Percentiles rank a stretch among this genome's conserved stretches.
Evolutionary conservation across 1,139 yeast genomes (phyloP).

Genomic region (Yamadazyma atlantica): DNA sequence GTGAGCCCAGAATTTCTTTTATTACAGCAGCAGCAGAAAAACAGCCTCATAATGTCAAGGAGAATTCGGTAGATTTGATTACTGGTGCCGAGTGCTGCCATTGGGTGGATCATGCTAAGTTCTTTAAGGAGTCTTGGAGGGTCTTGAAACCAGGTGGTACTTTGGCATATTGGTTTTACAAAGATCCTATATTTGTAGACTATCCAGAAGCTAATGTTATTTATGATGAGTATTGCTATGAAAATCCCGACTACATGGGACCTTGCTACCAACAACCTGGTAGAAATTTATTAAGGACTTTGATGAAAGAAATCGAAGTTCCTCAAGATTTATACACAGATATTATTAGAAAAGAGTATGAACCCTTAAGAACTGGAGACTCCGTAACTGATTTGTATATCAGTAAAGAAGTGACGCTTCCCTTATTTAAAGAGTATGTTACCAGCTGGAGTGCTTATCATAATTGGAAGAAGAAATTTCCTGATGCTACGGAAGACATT

Average conservation of each 20-base stretch:
- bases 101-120: slow-evolving; percentile 64
- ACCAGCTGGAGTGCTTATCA: slow-evolving; percentile 73
- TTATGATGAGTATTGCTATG: slow-evolving; percentile 30
- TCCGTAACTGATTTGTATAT: slow-evolving; percentile 35
- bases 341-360: slow-evolving; percentile 37
- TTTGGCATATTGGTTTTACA: slow-evolving; percentile 77
- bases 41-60: slow-evolving; percentile 16
- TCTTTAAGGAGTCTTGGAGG: slow-evolving; percentile 49
- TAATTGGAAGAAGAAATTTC: slow-evolving; percentile 51
- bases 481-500: slow-evolving; percentile 32
- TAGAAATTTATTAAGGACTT: slow-evolving; percentile 46
- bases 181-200: slow-evolving; percentile 57
- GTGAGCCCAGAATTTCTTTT: slow-evolving; percentile 6
- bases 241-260: slow-evolving; percentile 47
- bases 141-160: slow-evolving; percentile 61
- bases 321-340: slow-evolving; percentile 41
- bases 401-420: slow-evolving; percentile 41
- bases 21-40: slow-evolving; percentile 10
- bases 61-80: slow-evolving; percentile 53
- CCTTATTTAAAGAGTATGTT: slow-evolving; percentile 48
- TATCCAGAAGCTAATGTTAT: slow-evolving; percentile 42
- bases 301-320: slow-evolving; percentile 42
- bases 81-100: slow-evolving; percentile 79
- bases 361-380: slow-evolving; percentile 27
- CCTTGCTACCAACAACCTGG: slow-evolving; percentile 80